Conservation (phyloP, 805 yeast species). For the Wickerhamomyces subpelliculosus region DNA sequence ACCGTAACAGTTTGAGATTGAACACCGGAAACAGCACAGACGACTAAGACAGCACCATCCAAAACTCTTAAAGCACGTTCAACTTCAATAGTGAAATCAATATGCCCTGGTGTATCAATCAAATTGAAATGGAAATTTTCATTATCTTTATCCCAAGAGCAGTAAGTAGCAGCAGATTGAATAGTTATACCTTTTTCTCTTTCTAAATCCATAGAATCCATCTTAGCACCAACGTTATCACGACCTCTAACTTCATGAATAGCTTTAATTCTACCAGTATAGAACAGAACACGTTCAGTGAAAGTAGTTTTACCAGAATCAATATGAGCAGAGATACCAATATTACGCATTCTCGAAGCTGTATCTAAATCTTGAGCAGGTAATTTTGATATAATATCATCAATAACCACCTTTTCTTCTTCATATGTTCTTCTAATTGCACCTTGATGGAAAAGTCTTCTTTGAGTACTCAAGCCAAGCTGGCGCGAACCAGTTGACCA, state of each 20-base stretch:
- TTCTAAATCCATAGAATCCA: slow-evolving; percentile 99
- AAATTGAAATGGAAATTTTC: slow-evolving; percentile 79
- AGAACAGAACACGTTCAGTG: slow-evolving; percentile 92
- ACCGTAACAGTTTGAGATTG: slow-evolving; percentile 98
- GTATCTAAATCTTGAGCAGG: slow-evolving; percentile 45
- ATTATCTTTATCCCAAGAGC: slow-evolving; percentile 83
- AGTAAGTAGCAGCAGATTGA: slow-evolving; percentile 97
- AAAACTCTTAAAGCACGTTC: slow-evolving; percentile 97
- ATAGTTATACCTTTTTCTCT: slow-evolving; percentile 98
- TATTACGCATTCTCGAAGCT: slow-evolving; percentile 69
- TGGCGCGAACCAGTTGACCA: slow-evolving; percentile 9
- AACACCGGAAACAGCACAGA: slow-evolving; percentile 97
- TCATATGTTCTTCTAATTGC: slow-evolving; percentile 40
- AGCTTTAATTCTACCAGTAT: slow-evolving; percentile 95
- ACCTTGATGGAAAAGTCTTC: slow-evolving; percentile 29
- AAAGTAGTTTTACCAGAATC: slow-evolving; percentile 98
- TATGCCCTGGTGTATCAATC: slow-evolving; percentile 98
- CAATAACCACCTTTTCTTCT: slow-evolving; percentile 66
- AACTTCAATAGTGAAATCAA: slow-evolving; percentile 97
- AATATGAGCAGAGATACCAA: slow-evolving; percentile 96
- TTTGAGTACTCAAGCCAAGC: slow-evolving; percentile 6
- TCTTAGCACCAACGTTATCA: slow-evolving; percentile 97
- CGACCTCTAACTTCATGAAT: slow-evolving; percentile 96
- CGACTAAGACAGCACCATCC: slow-evolving; percentile 97
- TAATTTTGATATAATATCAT: slow-evolving; percentile 43